phyloP scores from a whole-genome alignment of 2,329 filamentous ascomycete genomes.

The Myriangium duriaei region DNA sequence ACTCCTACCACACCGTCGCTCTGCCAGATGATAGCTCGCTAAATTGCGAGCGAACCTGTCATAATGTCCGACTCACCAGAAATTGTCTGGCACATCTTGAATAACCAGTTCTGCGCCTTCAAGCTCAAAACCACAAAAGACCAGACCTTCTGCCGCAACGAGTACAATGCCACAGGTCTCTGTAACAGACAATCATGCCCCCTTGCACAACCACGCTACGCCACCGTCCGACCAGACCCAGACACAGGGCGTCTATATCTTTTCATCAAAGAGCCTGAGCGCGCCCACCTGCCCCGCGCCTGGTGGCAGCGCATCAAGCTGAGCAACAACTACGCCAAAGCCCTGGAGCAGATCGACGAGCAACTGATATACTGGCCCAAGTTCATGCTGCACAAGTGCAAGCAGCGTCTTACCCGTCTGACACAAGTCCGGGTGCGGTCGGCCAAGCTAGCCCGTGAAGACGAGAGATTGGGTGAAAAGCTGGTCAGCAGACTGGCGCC shows the following conservation, averaged over 20 bases:
- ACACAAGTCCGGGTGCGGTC: conserved; percentile 78
- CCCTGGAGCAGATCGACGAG: conserved; percentile 75
- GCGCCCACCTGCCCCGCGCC: conserved; percentile 75
- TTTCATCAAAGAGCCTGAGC: conserved; percentile 92
- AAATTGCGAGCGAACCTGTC: background rate
- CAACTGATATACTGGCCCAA: conserved; percentile 88
- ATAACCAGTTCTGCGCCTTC: conserved; percentile 89
- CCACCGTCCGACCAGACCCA: conserved; percentile 75
- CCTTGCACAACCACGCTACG: conserved; percentile 83
- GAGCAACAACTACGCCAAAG: conserved; percentile 79
- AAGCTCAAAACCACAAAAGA: conserved; percentile 78
- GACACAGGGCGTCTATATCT: conserved; percentile 75
- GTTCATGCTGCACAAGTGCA: conserved; percentile 86
- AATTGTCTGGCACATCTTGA: conserved; percentile 94
- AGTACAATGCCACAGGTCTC: conserved; percentile 42
- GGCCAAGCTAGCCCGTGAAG: conserved; percentile 72
- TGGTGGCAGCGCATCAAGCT: conserved; percentile 91
- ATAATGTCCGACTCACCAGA: conserved; percentile 34
- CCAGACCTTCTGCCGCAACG: conserved; percentile 91
- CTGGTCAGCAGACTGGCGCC: conserved; percentile 81
- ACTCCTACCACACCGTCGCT: background rate
- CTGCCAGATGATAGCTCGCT: background rate
- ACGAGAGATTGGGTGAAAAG: conserved; percentile 77
- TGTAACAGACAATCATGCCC: conserved; percentile 84
- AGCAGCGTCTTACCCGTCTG: conserved; percentile 83